These are phyloP conservation scores for Claviceps sp. DNA, from an alignment of 2,329 filamentous ascomycete genomes.

Conservation along the genomic window DNA sequence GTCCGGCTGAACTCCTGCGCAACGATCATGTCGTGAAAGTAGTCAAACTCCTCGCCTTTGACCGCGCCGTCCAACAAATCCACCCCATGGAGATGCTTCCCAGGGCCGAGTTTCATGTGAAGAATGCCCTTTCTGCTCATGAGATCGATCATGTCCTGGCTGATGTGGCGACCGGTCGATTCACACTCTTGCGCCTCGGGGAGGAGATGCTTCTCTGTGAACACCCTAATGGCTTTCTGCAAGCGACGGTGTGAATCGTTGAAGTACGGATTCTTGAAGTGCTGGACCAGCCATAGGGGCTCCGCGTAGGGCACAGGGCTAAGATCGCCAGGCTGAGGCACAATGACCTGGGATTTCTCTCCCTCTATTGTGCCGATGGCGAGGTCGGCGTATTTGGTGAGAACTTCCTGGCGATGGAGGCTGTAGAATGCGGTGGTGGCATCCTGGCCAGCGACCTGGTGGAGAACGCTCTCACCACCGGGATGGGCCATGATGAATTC, in stretches of 20 bases:
- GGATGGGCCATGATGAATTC: conserved; percentile 81
- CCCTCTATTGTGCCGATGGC: conserved; percentile 63
- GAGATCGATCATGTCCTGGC: conserved; percentile 58
- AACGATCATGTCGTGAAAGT: conserved; percentile 71
- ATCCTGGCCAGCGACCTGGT: conserved; percentile 69
- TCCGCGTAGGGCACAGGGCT: conserved; percentile 73
- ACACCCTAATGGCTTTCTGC: conserved; percentile 57
- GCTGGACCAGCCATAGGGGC: conserved; percentile 65
- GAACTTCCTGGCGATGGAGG: conserved; percentile 80
- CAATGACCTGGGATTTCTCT: conserved; percentile 63
- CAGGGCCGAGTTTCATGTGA: conserved; percentile 73
- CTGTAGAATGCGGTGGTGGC: conserved; percentile 82
- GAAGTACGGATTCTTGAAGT: conserved; percentile 71
- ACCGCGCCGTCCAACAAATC: conserved; percentile 55
- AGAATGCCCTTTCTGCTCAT: conserved; percentile 65
- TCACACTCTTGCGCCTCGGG: conserved; percentile 69
- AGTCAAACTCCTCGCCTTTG: conserved; percentile 71
- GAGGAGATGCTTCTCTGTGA: conserved; percentile 56
- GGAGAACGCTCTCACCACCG: conserved; percentile 65
- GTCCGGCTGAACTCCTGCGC: conserved; percentile 59
- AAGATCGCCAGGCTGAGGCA: conserved; percentile 56
- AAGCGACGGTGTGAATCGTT: conserved; percentile 58
- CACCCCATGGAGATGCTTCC: conserved; percentile 65
- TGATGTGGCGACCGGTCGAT: conserved; percentile 57
- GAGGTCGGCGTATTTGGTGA: conserved; percentile 63